Base-by-base conservation (phyloP, 2,329 filamentous ascomycete species). In the Capronia coronata region DNA sequence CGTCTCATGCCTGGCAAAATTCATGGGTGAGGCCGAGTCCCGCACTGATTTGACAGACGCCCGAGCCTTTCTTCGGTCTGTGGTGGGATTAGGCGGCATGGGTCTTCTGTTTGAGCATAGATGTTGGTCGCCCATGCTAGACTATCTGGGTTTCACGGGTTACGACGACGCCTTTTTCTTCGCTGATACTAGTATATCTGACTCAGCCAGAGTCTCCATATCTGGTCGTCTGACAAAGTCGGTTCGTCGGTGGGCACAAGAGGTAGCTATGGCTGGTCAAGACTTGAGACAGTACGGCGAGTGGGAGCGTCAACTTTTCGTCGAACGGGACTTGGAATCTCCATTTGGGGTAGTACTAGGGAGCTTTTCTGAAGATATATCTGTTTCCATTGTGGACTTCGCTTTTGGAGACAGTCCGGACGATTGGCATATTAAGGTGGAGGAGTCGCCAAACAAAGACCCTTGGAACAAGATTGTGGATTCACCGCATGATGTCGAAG, bases 401-500 rank as follows among this genome's bases (percentile, higher is more conserved):
- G 23, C 14, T 2, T 47, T 43, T 8, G 42, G 48, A 18, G 23
- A 30, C 13, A 25, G 8, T 6, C 43, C 48, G 18, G 37, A 51
- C 3, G 48, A 51, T 30, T 51, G 48, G 48, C 11, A 46, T 6
- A 51, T 51, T n/a, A 46, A 43, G 48, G 48, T 42, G 14, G 14
- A 34, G 10, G 35, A 35, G n/a, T 42, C 48, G 11, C 16, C 32
- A 21, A 43, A 51, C 21, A 43, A 51, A 29, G n/a, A n/a, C n/a
- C n/a, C n/a, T n/a, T n/a, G n/a, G n/a, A n/a, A n/a, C n/a, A n/a
- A n/a, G n/a, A n/a, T n/a, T n/a, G n/a, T n/a, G n/a, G n/a, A n/a
- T n/a, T n/a, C n/a, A n/a, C n/a, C n/a, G 13, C 32, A 27, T 5
- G 23, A 27, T 27, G 35, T 41, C 6, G 10, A 4, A 23, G 18